Evolutionary conservation across 192 early-diverging fungal species (phyloP), one percentile per base, ranked within the genome.

Genomic region (Funneliformis mosseae): DNA sequence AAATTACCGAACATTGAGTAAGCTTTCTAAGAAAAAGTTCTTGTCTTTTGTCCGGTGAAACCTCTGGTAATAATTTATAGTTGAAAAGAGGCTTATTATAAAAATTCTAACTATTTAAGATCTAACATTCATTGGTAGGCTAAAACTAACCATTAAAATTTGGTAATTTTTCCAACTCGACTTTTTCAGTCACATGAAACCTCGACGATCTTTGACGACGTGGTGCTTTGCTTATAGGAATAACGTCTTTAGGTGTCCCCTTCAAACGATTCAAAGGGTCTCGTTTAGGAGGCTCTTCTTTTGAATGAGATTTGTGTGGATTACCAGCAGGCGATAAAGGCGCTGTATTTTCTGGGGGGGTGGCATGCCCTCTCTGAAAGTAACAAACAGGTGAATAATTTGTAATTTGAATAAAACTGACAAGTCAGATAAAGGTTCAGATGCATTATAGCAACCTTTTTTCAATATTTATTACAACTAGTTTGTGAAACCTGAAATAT

Each of bases 11-110:
- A 84, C 98, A 99, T 85, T 99, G 98, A 42, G 87, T 84, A 41
- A 99, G 85, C 85, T 99, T 99, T 87, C 92, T 93, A 63, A 95
- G 77, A 74, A 99, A 93, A 62, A 99, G 87, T 23, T 97, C 96
- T 74, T 92, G 92, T 59, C 97, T 92, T 81, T 97, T 94, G 14
- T 86, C 87, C 5, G 93, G 88, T 23, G 92, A 82, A 55, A 98
- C 94, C 46, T 96, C 97, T 92, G 72, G 39, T 55, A 83, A 62
- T 43, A 33, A 33, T 66, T 21, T 18, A 74, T n/a, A n/a, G n/a
- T 62, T 38, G 43, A 80, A 76, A 60, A 55, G 43, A 28, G 11
- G 46, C 28, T 39, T 33, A 25, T 21, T 59, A 18, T 43, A 18
- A 50, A n/a, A 28, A 6, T 14, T 50, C 27, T 18, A 27, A 46